Base-by-base conservation (phyloP, 352 stramenopile genomes). In the Globisporangium megalacanthum region DNA sequence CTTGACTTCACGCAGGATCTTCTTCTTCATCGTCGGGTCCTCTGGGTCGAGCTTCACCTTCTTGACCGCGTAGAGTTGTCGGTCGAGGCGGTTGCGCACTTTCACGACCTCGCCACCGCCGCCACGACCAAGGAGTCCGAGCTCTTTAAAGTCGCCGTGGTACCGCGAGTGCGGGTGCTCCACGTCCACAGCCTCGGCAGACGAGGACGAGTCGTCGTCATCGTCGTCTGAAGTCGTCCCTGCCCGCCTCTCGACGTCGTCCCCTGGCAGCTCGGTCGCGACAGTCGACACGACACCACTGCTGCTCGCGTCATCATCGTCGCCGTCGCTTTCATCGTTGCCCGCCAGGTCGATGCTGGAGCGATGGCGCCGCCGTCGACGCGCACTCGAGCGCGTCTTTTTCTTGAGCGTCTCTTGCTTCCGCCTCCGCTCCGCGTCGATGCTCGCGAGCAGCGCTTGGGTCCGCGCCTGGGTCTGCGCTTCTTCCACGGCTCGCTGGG, bases 1-100 rank as follows among this genome's bases (percentile, higher is more conserved):
- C 53, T 95, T 97, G 19, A 98, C 94, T 69, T 98, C 95, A 37
- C 95, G 81, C 51, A 97, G 56, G 31, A 98, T 88, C 58, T 98
- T 98, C 75, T 92, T 92, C 72, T 98, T 98, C 86, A 97, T 95
- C 0, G 79, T 89, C 51, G 86, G 86, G 55, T 95, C 86, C 7
- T 94, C 77, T 0, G 86, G 72, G 41, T 95, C 83, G 31, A 95
- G 61, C 48, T 94, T 95, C 0, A 95, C 69, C 54, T 92, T 92
- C 67, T 95, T 95, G 11, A 95, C 83, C 2, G 86, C 86, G 46
- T 95, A 95, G 15, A 92, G 61, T 54, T 94, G 86, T 37, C 84
- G 67, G 55, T 95, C 86, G 36, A 95, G 56, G 1, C 86, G 80
- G 56, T 95, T 95, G 1, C 77, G 77, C 10, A 87, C 86, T 54